Base-by-base conservation (phyloP, 306 rosid species). In the Begonia masoniana region DNA sequence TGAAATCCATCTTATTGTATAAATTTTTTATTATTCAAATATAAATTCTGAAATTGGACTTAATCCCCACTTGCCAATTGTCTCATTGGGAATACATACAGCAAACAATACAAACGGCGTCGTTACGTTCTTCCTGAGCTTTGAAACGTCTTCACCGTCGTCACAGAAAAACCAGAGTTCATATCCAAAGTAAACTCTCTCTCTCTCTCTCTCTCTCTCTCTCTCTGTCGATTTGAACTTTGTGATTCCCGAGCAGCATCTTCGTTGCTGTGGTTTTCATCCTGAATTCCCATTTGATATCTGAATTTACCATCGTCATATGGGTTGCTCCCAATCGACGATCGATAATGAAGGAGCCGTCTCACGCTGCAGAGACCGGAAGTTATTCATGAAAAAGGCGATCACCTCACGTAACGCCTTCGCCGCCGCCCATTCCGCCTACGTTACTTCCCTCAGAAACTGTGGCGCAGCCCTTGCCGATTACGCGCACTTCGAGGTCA, bases 311-410 rank as follows among this genome's bases (percentile, higher is more conserved):
- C 2, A 7, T 17, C 51, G 15, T 15, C 4, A 42, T 1, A 91
- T 91, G 99, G 99, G 99, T 36, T 91, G 99, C 58, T 60, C 66
- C 7, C 96, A 91, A 57, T 91, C 99, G 0, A 91, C 83, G 78
- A 91, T 91, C 76, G 96, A 91, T 68, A 86, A 91, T 78, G 96
- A 91, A 56, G 99, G 86, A 60, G 83, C 99, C 0, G 82, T 91
- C 50, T 62, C 79, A 0, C 83, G 96, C 3, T 91, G 99, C 83
- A 91, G 79, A 54, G 83, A 83, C 0, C 93, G 99, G 2, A 86
- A 79, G 72, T 75, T 47, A 2, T 65, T 15, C 62, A 86, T 91
- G 81, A 91, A 86, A 56, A 82, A 76, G 0, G 85, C 93, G 0
- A 92, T 86, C 2, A 13, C 87, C 0, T 41, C 72, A 0, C 84